Evolutionary conservation across 306 rosid species (phyloP), one percentile per base, ranked within the genome.

Genomic region (Trichosanthes cucumerina): DNA sequence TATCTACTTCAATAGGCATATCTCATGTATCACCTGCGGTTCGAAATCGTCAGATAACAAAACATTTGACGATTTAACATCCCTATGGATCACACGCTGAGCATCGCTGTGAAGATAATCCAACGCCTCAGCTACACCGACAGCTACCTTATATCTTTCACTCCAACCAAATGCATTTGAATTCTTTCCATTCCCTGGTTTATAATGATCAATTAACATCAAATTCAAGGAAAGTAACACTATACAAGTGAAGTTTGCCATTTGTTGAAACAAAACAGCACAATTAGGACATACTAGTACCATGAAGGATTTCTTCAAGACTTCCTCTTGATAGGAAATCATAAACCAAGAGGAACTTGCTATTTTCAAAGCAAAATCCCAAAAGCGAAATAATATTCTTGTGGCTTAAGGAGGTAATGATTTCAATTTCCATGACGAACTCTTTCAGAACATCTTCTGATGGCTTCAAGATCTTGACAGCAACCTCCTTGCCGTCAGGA

Each of bases 281-380:
- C 6, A 57, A 9, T 57, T 41, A 26, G 54, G n/a, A 43, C 62
- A 46, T 52, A 4, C 21, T 15, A 68, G 57, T 87, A 92, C 99
- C 99, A 43, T 92, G 92, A 78, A 95, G 90, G 74, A 89, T 95
- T 90, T 95, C 99, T 87, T 92, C 99, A 31, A 95, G 99, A 87
- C 97, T 91, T 88, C 99, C 99, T 86, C 97, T 86, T 79, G 92
- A 88, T 75, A 95, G 82, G 81, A 96, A 90, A 88, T 96, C 97
- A 80, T 96, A 96, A 77, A 92, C 97, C 83, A 96, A 83, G 84
- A 96, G 91, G 83, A 96, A 92, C 80, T 91, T 90, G 54, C 80
- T 88, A 47, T 88, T 88, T 81, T 96, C 99, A 71, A 92, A 90
- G 87, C 97, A 96, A 88, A 96, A 92, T 21, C 99, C 99, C 77